Evolutionary conservation across 495 filamentous ascomycete species (phyloP).

Genomic region (Penicillium atrosanguineum): DNA sequence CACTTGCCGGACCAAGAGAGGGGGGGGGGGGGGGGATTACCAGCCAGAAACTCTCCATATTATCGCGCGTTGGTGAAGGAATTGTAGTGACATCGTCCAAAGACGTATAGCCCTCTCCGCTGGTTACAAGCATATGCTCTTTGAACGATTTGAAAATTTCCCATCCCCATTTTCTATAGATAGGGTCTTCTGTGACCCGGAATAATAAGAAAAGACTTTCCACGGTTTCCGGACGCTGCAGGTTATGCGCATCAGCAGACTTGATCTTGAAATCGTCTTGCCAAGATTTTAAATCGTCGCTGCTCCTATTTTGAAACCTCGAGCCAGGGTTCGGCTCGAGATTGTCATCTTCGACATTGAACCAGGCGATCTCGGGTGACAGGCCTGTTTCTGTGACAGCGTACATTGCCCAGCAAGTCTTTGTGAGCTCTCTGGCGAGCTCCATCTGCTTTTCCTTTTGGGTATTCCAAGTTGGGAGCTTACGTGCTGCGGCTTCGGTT

Average conservation of each 20-base stretch:
- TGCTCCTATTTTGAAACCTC: not conserved
- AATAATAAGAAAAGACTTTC: conserved; percentile 89
- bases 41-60: conserved; percentile 86
- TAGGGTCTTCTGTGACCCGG: conserved; percentile 76
- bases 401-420: conserved; percentile 92
- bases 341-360: conserved; percentile 56
- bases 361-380: conserved; percentile 78
- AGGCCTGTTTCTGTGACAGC: conserved; percentile 73
- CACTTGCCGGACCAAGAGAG: not conserved
- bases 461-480: conserved; percentile 58
- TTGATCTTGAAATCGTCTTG: conserved; percentile 63
- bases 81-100: conserved; percentile 9
- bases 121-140: conserved; percentile 64
- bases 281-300: conserved; percentile 5
- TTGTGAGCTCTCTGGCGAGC: conserved; percentile 75
- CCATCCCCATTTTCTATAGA: conserved; percentile 87
- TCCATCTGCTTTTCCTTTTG: conserved; percentile 72
- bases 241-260: conserved; percentile 66
- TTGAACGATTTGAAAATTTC: conserved; percentile 82
- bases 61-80: conserved; percentile 48
- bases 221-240: conserved; percentile 83
- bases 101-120: conserved; percentile 47
- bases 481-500: conserved; percentile 62
- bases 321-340: conserved; percentile 1
- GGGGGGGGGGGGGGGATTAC: not conserved